A percentile compares a stretch with the other conserved stretches of the same genome.
These are phyloP conservation scores for Vitis rotundifolia DNA, from an alignment of 164 flowering plant genomes.

Conservation along the genomic window DNA sequence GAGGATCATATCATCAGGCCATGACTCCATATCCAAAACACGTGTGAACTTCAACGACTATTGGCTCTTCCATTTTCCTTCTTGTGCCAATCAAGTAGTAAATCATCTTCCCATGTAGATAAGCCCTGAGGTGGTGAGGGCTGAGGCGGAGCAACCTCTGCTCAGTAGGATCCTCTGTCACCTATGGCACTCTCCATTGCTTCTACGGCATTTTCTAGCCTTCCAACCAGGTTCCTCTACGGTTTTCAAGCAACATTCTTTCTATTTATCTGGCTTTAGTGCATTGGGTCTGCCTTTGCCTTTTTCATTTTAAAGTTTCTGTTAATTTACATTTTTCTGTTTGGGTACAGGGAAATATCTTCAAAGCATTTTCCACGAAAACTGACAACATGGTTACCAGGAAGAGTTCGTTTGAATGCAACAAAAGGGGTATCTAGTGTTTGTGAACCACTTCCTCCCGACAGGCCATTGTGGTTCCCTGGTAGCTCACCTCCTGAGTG, in stretches of 20 bases:
- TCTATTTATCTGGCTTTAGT: too few relatives aligned
- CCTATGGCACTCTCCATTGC: slow-evolving; percentile 61
- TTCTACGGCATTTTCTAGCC: slow-evolving; percentile 48
- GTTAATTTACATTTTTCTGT: neutral
- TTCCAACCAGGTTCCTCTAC: slow-evolving; percentile 34
- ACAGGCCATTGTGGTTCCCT: slow-evolving; percentile 94
- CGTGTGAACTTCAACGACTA: slow-evolving; percentile 9
- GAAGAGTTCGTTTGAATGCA: slow-evolving; percentile 36
- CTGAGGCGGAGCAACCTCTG: neutral
- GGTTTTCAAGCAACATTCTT: neutral
- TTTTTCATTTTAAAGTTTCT: neutral
- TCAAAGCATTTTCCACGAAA: slow-evolving; percentile 17
- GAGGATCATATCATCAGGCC: neutral
- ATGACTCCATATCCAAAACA: neutral
- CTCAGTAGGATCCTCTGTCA: neutral
- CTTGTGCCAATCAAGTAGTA: neutral
- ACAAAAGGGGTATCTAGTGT: slow-evolving; percentile 76
- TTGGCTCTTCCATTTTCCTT: neutral
- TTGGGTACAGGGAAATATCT: slow-evolving; percentile 32
- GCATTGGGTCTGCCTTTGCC: too few relatives aligned
- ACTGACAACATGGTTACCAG: slow-evolving; percentile 3
- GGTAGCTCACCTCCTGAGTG: slow-evolving; percentile 86
- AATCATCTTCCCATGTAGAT: neutral
- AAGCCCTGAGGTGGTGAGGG: neutral
- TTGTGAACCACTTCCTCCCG: slow-evolving; percentile 86